Base-by-base conservation (phyloP, 139 green algal species). In the Haematococcus sp. region DNA sequence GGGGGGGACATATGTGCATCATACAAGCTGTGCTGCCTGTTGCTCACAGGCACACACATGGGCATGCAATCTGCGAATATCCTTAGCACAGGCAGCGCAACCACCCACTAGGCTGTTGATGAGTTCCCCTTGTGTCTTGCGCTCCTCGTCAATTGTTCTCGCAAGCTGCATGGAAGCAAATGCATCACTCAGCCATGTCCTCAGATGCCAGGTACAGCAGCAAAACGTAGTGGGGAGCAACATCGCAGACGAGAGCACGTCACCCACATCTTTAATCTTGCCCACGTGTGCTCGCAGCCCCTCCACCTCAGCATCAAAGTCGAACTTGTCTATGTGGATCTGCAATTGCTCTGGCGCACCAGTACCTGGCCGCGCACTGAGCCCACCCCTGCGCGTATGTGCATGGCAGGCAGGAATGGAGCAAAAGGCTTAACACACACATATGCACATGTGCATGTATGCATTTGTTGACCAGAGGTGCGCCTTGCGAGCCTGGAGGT, bases 261-360 rank as follows among this genome's bases (percentile, higher is more conserved):
- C 11, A 30, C 35, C 16, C 7, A 77, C 76, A 34, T 77, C 63
- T n/a, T 82, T 82, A 5, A 82, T 66, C 63, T 72, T 69, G 27
- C 74, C 51, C 0, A 82, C 76, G 30, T 74, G 63, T 11, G 61
- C 51, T 19, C 70, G 65, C 0, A 82, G 35, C 17, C 54, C 70
- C 9, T 82, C 76, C 1, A 82, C 64, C 44, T 82, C 70, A 9
- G 70, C 70, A 19, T 82, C 76, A 51, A 82, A 77, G 55, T 82
- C 76, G 40, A 82, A 82, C 33, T 74, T 74, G 70, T 60, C 75
- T 22, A 82, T 70, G 23, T 74, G 35, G 32, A 82, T 82, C 30
- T 68, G 46, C 13, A 82, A 63, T 33, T 82, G 75, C 20, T 81
- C 75, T 55, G 74, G 70, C 1, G 34, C 19, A 23, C 4, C 15